These are phyloP conservation scores for Cladosporium sp. DNA, from an alignment of 2,329 filamentous ascomycete species.

Conservation along the genomic window DNA sequence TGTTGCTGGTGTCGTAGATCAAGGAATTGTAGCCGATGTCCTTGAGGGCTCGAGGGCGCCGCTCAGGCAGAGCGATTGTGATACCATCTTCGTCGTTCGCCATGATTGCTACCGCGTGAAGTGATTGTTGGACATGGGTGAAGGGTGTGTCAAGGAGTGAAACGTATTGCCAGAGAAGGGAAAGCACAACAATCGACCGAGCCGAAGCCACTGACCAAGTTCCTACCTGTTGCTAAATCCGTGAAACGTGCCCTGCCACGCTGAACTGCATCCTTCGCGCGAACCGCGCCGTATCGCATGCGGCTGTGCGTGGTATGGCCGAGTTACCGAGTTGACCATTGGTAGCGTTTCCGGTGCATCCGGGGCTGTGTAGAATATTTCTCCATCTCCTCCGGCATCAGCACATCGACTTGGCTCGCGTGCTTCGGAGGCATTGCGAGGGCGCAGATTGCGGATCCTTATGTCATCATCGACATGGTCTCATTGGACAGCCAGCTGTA, in stretches of 20 bases:
- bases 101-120: background rate
- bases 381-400: background rate
- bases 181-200: background rate
- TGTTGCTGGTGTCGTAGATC: conserved; percentile 17
- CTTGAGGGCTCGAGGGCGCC: conserved; percentile 3
- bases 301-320: background rate
- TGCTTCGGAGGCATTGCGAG: background rate
- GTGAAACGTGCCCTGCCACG: conserved; percentile 10
- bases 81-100: conserved; percentile 8
- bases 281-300: background rate
- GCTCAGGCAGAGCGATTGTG: conserved; percentile 5
- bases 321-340: background rate
- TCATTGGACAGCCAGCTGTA: background rate
- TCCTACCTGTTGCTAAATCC: background rate
- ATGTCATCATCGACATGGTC: conserved; percentile 8
- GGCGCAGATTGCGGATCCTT: conserved; percentile 1
- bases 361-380: conserved; percentile 2
- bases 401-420: background rate
- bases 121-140: background rate
- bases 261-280: conserved; percentile 2
- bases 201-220: background rate
- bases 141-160: background rate
- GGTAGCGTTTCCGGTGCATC: background rate
- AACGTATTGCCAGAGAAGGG: background rate
- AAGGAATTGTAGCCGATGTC: conserved; percentile 10